Conservation (phyloP, 2,329 filamentous ascomycete species). For the Pseudogymnoascus sp. region DNA sequence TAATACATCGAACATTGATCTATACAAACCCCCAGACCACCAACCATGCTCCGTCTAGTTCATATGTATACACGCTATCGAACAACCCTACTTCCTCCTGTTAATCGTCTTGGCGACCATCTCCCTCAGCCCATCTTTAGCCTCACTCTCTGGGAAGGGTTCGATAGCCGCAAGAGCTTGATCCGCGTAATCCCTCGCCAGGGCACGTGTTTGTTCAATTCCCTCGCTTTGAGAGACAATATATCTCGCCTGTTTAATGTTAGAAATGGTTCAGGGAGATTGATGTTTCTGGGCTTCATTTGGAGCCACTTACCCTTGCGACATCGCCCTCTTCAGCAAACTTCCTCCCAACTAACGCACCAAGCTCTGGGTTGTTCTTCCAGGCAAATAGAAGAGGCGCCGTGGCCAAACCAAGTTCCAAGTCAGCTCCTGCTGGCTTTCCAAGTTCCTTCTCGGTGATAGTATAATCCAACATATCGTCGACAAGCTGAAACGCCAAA, state of each 20-base stretch:
- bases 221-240: slow-evolving; percentile 78
- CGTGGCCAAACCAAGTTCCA: slow-evolving; percentile 88
- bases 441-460: slow-evolving; percentile 76
- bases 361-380: slow-evolving; percentile 79
- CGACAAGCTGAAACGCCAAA: slow-evolving; percentile 91
- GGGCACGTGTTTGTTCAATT: slow-evolving; percentile 80
- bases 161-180: slow-evolving; percentile 80
- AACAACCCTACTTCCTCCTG: slow-evolving; percentile 62
- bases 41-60: slow-evolving; percentile 1
- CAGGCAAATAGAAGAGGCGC: slow-evolving; percentile 92
- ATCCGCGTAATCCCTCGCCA: slow-evolving; percentile 86
- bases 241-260: slow-evolving; percentile 62
- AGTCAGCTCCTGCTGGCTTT: slow-evolving; percentile 88
- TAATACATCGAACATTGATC: slow-evolving; percentile 8
- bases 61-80: slow-evolving; percentile 9
- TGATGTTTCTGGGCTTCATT: not conserved
- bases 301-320: slow-evolving; percentile 53
- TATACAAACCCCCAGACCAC: slow-evolving; percentile 4
- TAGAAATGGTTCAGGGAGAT: slow-evolving; percentile 15
- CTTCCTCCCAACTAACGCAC: slow-evolving; percentile 82
- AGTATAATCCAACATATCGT: slow-evolving; percentile 97
- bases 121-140: slow-evolving; percentile 81
- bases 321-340: slow-evolving; percentile 81
- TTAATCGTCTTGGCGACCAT: slow-evolving; percentile 92
- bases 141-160: slow-evolving; percentile 85